phyloP scores from a whole-genome alignment of 257 asterid species.

The Nicotiana otophora region DNA sequence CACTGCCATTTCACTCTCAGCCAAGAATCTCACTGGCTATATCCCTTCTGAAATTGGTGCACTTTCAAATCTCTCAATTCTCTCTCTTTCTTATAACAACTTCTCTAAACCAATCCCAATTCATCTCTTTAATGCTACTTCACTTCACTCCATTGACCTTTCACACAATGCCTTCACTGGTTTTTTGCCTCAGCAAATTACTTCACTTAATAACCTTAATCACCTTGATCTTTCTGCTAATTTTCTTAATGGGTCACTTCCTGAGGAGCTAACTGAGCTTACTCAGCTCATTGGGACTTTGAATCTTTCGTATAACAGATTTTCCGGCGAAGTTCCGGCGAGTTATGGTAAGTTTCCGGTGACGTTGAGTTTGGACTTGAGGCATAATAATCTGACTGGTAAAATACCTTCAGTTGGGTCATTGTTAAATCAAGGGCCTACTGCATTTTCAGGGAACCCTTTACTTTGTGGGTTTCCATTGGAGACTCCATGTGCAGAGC shows the following conservation, averaged over 20 bases:
- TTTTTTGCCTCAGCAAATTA: constrained; percentile 58
- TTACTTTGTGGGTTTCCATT: constrained; percentile 89
- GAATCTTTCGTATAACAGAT: constrained; percentile 64
- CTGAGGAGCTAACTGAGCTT: constrained; percentile 44
- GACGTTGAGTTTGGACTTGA: constrained; percentile 70
- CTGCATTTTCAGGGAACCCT: constrained; percentile 84
- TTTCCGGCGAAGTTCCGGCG: constrained; percentile 74
- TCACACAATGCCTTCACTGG: constrained; percentile 68
- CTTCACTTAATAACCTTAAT: constrained; percentile 45
- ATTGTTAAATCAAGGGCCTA: constrained; percentile 88
- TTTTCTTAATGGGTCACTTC: constrained; percentile 62
- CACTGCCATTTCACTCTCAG: constrained; percentile 51
- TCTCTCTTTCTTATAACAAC: constrained; percentile 34
- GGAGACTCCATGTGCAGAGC: constrained; percentile 43
- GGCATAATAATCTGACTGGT: constrained; percentile 67
- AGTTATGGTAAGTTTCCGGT: constrained; percentile 75
- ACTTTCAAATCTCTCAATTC: constrained; percentile 43
- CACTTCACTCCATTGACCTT: constrained; percentile 50
- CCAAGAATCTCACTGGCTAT: constrained; percentile 71
- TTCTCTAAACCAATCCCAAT: constrained; percentile 36
- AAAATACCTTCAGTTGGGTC: constrained; percentile 84
- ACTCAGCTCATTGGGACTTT: constrained; percentile 64
- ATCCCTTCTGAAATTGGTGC: constrained; percentile 88
- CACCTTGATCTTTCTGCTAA: constrained; percentile 79
- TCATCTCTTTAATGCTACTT: constrained; percentile 39